Conservation (phyloP, 352 stramenopile genomes). For the Phytopythium cucurbitacearum region DNA sequence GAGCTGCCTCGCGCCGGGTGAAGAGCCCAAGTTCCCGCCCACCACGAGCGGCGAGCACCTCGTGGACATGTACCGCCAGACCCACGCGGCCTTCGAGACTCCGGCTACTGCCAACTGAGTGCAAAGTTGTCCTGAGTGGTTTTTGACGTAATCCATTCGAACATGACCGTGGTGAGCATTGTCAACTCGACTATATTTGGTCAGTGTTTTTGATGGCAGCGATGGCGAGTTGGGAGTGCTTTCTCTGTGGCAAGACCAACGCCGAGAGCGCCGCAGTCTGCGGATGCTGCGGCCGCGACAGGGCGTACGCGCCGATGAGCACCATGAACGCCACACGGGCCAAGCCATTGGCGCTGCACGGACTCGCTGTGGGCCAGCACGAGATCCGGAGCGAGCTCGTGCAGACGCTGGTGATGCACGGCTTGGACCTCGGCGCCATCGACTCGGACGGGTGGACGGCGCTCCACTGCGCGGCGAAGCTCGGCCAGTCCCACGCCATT, state of each 20-base stretch:
- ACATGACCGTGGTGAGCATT: no score
- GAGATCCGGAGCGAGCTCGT: constrained; percentile 22
- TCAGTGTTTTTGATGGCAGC: neutral
- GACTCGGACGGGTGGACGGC: constrained; percentile 27
- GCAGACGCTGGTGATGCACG: constrained; percentile 7
- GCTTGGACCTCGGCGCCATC: constrained; percentile 20
- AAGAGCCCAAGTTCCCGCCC: constrained; percentile 48
- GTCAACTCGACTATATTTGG: no score
- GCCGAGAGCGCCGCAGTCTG: constrained; percentile 7
- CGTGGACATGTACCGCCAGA: constrained; percentile 71
- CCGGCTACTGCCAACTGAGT: no score
- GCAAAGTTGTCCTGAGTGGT: no score
- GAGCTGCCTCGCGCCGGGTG: constrained; percentile 43
- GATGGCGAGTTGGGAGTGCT: constrained; percentile 29
- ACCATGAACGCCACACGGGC: constrained; percentile 7
- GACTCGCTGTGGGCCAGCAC: constrained; percentile 16
- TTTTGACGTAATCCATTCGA: no score
- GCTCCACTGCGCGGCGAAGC: constrained; percentile 28
- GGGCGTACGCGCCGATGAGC: constrained; percentile 24
- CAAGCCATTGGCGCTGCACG: constrained; percentile 28
- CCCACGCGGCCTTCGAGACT: constrained; percentile 46
- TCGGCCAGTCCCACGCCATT: constrained; percentile 23
- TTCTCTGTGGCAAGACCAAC: constrained; percentile 39
- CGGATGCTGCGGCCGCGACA: constrained; percentile 21
- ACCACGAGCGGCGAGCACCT: constrained; percentile 77